Conservation (phyloP, 129 eudicot genomes). For the sunflower (Helianthus annuus) region HanXRQr2.0-SUNRISE NC_035440.2:121744207-121744706, state of each 20-base stretch:
- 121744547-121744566: background rate
- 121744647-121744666: too few species aligned
- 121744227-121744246: conserved; percentile 47
- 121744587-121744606: background rate
- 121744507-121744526: background rate
- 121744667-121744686: too few species aligned
- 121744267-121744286: conserved; percentile 40
- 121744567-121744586: background rate
- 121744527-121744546: background rate
- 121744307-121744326: conserved; percentile 45
- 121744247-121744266: conserved; percentile 42
- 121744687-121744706: too few species aligned
- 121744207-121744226: conserved; percentile 51
- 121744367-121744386: background rate
- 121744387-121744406: background rate
- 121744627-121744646: too few species aligned
- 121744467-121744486: background rate
- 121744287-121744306: conserved; percentile 52
- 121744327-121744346: conserved; percentile 50
- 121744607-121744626: too few species aligned
- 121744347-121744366: conserved; percentile 31
- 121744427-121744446: background rate
- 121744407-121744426: background rate
- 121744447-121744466: background rate
- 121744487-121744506: background rate